A percentile compares a stretch with the other conserved stretches of the same genome.
Conservation (phyloP, 257 asterid genomes). For the Ehretia macrophylla region DNA sequence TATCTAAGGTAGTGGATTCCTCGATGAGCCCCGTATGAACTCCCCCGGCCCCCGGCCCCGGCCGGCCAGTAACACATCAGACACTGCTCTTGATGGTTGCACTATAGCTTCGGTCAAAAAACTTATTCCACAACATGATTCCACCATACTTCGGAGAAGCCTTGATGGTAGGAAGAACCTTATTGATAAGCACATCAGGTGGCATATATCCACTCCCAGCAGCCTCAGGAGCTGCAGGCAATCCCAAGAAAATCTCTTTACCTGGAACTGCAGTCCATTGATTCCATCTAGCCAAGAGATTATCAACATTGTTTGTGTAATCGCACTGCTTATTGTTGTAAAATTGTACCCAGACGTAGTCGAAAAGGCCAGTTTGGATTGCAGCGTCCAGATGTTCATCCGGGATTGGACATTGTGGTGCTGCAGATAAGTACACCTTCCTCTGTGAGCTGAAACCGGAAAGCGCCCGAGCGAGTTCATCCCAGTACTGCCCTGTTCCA, state of each 20-base stretch:
- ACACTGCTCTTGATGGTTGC: conserved; percentile 33
- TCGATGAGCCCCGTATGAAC: no score
- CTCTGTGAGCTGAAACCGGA: conserved; percentile 17
- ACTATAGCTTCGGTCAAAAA: conserved; percentile 41
- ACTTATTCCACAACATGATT: conserved; percentile 59
- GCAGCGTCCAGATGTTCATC: conserved; percentile 35
- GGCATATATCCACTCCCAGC: conserved; percentile 38
- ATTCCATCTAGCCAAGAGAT: conserved; percentile 39
- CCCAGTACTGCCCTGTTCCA: conserved; percentile 31
- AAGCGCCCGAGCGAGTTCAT: conserved; percentile 35
- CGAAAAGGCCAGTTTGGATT: conserved; percentile 42
- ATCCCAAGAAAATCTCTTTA: conserved; percentile 42
- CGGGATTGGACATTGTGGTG: conserved; percentile 52
- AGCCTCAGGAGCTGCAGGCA: conserved; percentile 49
- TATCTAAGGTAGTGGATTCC: no score
- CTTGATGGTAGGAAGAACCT: conserved; percentile 51
- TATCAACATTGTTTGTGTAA: conserved; percentile 16
- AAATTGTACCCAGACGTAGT: conserved; percentile 57
- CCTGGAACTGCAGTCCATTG: conserved; percentile 27
- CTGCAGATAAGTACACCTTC: conserved; percentile 46
- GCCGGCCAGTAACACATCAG: conserved; percentile 1
- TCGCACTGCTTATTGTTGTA: conserved; percentile 51
- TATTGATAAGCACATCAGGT: conserved; percentile 40
- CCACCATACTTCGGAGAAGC: conserved; percentile 48
- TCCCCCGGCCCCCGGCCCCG: no score